Conservation (phyloP, 345 rosid species). For the Tarenaya hassleriana region DNA sequence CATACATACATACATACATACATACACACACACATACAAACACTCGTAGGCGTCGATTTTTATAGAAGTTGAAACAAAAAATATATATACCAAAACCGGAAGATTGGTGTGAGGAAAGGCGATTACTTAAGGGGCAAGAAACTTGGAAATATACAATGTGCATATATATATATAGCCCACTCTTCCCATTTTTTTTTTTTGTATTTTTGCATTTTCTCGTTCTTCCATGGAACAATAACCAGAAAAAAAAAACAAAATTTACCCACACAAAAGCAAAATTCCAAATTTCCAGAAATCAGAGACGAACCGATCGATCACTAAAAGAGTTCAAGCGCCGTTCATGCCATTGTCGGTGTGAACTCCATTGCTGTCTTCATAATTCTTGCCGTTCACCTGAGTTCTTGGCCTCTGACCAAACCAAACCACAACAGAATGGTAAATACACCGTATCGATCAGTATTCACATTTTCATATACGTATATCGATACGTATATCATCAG, state of each 20-base stretch:
- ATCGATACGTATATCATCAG: not conserved
- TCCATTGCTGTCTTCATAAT: conserved; percentile 51
- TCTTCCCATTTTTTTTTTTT: conserved; percentile 2
- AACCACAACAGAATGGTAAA: not conserved
- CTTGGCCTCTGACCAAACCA: conserved; percentile 54
- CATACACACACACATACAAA: no score
- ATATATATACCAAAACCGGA: no score
- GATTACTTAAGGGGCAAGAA: conserved; percentile 24
- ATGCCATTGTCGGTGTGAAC: conserved; percentile 53
- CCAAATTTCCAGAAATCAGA: conserved; percentile 1
- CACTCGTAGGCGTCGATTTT: no score
- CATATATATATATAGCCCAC: conserved; percentile 18
- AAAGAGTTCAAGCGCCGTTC: conserved; percentile 56
- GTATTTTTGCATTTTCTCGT: not conserved
- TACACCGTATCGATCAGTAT: not conserved
- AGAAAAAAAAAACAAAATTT: conserved; percentile 23
- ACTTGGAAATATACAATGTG: conserved; percentile 26
- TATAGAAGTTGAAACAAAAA: no score
- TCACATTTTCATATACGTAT: not conserved
- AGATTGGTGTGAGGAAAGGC: conserved; percentile 20
- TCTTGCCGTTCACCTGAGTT: conserved; percentile 80
- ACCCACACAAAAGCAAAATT: conserved; percentile 9
- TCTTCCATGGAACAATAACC: conserved; percentile 19
- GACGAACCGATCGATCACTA: conserved; percentile 1
- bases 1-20: no score